Evolutionary conservation across 2,329 filamentous ascomycete species (phyloP), one percentile per base, ranked within the genome.

Genomic region (Aspergillus jensenii): DNA sequence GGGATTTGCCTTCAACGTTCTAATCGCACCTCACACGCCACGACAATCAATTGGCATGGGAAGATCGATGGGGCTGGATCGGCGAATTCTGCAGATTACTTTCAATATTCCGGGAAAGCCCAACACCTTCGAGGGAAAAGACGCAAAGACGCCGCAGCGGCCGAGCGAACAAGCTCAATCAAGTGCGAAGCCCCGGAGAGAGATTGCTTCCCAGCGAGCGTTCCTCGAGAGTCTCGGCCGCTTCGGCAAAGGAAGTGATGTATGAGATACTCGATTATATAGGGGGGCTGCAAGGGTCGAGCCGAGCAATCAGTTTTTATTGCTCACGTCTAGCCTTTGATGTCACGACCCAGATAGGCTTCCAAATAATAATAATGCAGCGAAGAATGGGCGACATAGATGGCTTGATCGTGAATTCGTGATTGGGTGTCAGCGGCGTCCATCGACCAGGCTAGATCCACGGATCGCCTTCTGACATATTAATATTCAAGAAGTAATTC

Each of bases 331-430:
- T 21, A 7, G 35, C n/a, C 9, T 15, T 31, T 31, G 49, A 52
- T 52, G 49, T 19, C 49, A 52, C 39, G 6, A 8, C 15, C 37
- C 31, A 23, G 39, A 44, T 44, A 43, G 37, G 35, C 25, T 52
- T 31, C 39, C 27, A 43, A 41, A 52, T 46, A 45, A 56, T 19
- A 31, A 52, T 53, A 45, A 56, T 27, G 46, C 12, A 48, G 27
- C n/a, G 19, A 51, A 25, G 45, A 46, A n/a, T 40, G 27, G 54
- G 48, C 48, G 54, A 49, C 55, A 58, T 60, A 52, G 52, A 60
- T 60, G 59, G 55, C 59, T 55, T 45, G 41, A 31, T 21, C 43
- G 14, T 45, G n/a, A 21, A 8, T 11, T 14, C 17, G n/a, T 60
- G 55, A 58, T 58, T 60, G 59, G 59, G 48, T 53, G 48, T 48